Evolutionary conservation across 148 eudicot species (phyloP).

Genomic region (Rhododendron ovatum): DNA sequence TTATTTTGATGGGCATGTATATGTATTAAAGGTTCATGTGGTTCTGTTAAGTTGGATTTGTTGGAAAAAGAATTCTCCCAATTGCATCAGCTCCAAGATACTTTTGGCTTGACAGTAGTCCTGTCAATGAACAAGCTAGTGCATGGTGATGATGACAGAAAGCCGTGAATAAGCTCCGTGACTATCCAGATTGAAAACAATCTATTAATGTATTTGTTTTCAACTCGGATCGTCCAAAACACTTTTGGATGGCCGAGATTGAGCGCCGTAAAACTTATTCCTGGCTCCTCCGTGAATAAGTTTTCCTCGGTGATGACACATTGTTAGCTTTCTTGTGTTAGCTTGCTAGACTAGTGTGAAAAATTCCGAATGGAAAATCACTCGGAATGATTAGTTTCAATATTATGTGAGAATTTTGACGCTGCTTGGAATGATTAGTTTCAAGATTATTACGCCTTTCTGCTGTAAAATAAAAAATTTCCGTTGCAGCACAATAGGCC

Average conservation of each 20-base stretch:
- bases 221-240: too few species aligned
- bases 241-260: too few species aligned
- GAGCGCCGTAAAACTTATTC: too few species aligned
- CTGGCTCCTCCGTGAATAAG: too few species aligned
- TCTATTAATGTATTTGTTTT: too few species aligned
- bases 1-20: slow-evolving; percentile 1
- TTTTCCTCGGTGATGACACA: background rate
- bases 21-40: background rate
- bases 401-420: too few species aligned
- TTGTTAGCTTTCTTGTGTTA: background rate
- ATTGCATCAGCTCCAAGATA: background rate
- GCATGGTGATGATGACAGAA: background rate
- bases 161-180: too few species aligned
- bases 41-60: slow-evolving; percentile 12
- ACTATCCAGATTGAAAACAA: too few species aligned
- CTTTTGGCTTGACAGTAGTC: background rate
- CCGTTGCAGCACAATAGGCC: background rate
- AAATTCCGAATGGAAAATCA: too few species aligned
- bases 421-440: too few species aligned
- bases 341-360: background rate
- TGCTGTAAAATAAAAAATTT: background rate
- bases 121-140: background rate
- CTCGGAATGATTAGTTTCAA: too few species aligned
- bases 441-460: background rate
- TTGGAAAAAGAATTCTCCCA: background rate